Percentiles rank a stretch among this genome's conserved stretches.
These are phyloP conservation scores for Apiospora marii DNA, from an alignment of 2,329 filamentous ascomycete genomes.

Conservation along the genomic window DNA sequence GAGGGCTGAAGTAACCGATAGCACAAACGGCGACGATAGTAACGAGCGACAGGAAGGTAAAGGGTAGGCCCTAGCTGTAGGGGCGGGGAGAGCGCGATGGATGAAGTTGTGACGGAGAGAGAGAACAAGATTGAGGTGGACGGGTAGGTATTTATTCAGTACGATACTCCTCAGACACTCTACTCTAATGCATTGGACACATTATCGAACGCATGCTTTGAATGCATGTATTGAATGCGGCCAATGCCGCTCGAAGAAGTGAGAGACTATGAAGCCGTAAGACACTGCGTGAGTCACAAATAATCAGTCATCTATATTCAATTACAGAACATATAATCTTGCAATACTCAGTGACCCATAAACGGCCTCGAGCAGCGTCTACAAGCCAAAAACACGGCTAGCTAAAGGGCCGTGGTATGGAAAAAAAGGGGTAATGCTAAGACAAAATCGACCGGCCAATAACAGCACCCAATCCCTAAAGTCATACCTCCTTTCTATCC, in stretches of 20 bases:
- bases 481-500: too few species aligned
- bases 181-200: too few species aligned
- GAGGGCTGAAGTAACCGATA: not conserved
- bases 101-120: not conserved
- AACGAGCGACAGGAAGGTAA: not conserved
- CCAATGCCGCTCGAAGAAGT: too few species aligned
- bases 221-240: not conserved
- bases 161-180: too few species aligned
- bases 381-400: not conserved
- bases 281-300: not conserved
- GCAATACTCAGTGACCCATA: not conserved
- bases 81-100: not conserved
- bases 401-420: slow-evolving; percentile 45
- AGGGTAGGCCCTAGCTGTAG: not conserved
- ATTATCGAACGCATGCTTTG: too few species aligned
- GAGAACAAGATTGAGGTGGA: not conserved
- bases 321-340: too few species aligned
- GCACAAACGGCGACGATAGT: not conserved
- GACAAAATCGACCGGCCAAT: too few species aligned
- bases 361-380: not conserved
- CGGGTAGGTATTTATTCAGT: not conserved
- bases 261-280: not conserved
- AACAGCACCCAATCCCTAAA: too few species aligned
- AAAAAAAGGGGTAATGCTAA: too few species aligned
- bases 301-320: not conserved